Conservation (phyloP, 306 rosid genomes). For the Neltuma alba region DNA sequence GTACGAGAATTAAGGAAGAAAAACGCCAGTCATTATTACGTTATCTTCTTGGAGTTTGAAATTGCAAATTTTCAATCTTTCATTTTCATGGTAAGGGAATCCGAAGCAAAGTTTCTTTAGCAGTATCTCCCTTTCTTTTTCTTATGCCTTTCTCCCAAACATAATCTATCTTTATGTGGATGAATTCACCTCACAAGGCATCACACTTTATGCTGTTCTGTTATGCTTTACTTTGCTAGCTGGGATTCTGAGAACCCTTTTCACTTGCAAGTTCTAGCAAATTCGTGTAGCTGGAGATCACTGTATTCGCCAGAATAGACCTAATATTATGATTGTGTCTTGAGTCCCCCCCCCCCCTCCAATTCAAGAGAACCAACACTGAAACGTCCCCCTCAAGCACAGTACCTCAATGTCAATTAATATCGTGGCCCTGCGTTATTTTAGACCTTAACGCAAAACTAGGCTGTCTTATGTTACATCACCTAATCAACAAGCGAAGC, state of each 20-base stretch:
- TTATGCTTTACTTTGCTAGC: conserved; percentile 66
- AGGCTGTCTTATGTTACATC: background rate
- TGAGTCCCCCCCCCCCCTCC: background rate
- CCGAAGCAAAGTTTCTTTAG: conserved; percentile 49
- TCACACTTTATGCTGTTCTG: conserved; percentile 50
- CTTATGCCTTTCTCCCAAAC: conserved; percentile 62
- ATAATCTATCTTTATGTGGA: conserved; percentile 51
- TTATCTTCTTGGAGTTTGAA: conserved; percentile 30
- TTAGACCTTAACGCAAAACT: background rate
- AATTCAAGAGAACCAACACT: background rate
- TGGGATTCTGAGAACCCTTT: conserved; percentile 42
- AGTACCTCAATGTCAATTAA: background rate
- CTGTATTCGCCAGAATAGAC: background rate
- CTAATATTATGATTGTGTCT: background rate
- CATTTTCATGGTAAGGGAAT: conserved; percentile 46
- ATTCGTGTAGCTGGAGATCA: conserved; percentile 15
- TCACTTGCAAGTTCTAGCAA: conserved; percentile 23
- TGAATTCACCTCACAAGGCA: conserved; percentile 37
- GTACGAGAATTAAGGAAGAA: background rate
- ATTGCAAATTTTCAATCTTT: conserved; percentile 33
- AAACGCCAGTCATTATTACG: background rate
- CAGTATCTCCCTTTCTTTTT: conserved; percentile 40
- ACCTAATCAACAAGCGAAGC: background rate
- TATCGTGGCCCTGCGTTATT: background rate
- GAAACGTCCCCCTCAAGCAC: background rate